Conservation (phyloP, 306 rosid species). For the Canavalia ensiformis region DNA sequence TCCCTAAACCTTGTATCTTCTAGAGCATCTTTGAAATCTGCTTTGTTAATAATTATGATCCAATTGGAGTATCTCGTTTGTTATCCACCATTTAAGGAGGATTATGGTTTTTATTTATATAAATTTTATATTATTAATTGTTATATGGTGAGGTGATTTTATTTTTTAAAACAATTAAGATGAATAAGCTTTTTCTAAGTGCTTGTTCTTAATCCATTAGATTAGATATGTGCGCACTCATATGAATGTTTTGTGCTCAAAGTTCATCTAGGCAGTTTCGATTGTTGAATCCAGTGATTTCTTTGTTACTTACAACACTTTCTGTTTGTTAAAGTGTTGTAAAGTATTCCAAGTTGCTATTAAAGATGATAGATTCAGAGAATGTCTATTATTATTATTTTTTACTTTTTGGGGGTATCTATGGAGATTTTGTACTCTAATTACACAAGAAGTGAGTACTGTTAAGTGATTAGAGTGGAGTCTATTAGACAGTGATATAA, state of each 20-base stretch:
- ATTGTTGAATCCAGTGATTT: conserved; percentile 83
- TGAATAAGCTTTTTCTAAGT: conserved; percentile 73
- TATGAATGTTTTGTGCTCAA: conserved; percentile 86
- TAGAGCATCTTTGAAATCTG: too few relatives aligned
- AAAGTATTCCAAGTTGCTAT: conserved; percentile 90
- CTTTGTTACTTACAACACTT: conserved; percentile 87
- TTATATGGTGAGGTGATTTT: too few relatives aligned
- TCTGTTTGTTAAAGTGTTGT: conserved; percentile 96
- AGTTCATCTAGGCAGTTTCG: conserved; percentile 87
- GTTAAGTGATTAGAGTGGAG: conserved; percentile 96
- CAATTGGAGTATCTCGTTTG: too few relatives aligned
- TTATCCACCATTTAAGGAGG: too few relatives aligned
- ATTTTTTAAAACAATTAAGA: too few relatives aligned
- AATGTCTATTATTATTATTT: conserved; percentile 79
- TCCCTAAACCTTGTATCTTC: too few relatives aligned
- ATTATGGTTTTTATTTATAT: too few relatives aligned
- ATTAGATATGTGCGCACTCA: conserved; percentile 95
- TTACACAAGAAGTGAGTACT: conserved; percentile 84
- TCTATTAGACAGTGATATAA: conserved; percentile 81
- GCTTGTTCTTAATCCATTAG: conserved; percentile 99
- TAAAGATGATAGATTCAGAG: conserved; percentile 94
- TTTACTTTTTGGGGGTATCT: conserved; percentile 89
- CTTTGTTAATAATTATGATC: too few relatives aligned
- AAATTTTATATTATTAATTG: too few relatives aligned
- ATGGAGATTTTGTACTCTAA: conserved; percentile 76